Conservation (phyloP, 768 basidiomycete genomes). For the Candolleomyces eurysporus region DNA sequence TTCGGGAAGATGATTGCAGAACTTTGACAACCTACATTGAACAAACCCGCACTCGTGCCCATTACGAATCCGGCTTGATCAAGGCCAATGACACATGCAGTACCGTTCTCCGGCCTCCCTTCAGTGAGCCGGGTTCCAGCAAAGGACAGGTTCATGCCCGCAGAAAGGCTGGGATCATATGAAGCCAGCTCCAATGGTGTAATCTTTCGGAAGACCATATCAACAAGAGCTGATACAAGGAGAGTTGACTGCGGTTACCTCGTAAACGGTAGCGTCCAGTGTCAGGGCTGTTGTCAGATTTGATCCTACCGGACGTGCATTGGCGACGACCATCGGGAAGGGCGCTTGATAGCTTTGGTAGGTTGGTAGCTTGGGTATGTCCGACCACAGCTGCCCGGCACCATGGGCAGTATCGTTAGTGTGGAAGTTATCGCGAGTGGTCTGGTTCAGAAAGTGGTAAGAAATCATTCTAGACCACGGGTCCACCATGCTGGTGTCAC, state of each 20-base stretch:
- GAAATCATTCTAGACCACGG: conserved; percentile 64
- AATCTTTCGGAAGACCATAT: conserved; percentile 33
- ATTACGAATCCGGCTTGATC: conserved; percentile 75
- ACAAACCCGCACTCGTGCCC: conserved; percentile 70
- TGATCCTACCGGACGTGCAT: conserved; percentile 49
- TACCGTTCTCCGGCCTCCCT: conserved; percentile 51
- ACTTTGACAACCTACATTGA: conserved; percentile 43
- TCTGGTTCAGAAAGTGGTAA: conserved; percentile 74
- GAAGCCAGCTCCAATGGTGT: conserved; percentile 70
- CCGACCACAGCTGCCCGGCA: conserved; percentile 71
- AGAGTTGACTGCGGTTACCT: conserved; percentile 35
- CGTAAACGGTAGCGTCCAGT: conserved; percentile 51
- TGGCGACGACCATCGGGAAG: conserved; percentile 64
- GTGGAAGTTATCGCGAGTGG: conserved; percentile 56
- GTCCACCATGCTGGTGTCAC: conserved; percentile 65
- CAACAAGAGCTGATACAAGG: not conserved
- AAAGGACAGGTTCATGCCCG: conserved; percentile 61
- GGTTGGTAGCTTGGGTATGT: conserved; percentile 47
- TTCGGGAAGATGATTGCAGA: not conserved
- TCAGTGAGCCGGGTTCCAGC: conserved; percentile 64
- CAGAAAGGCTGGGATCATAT: conserved; percentile 69
- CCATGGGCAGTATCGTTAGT: conserved; percentile 59
- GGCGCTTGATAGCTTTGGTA: conserved; percentile 53
- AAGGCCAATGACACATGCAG: conserved; percentile 69
- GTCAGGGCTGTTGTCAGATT: conserved; percentile 38